Evolutionary conservation across 2,329 filamentous ascomycete species (phyloP), one percentile per base, ranked within the genome.

Genomic region (Hirsutella rhossiliensis): DNA sequence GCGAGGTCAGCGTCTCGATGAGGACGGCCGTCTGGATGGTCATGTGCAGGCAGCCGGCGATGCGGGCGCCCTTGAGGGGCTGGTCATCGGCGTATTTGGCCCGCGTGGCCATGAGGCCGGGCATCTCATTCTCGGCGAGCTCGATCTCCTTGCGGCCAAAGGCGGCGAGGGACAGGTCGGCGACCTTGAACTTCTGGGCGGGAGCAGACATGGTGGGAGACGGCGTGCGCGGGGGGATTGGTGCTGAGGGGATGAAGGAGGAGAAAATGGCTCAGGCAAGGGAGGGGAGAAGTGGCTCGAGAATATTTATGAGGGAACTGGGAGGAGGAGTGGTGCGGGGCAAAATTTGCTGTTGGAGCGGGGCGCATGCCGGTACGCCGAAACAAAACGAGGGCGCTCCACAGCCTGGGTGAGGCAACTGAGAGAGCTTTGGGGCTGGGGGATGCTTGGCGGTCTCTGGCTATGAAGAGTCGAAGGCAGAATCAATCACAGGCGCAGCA

Each of bases 141-240:
- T 96, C 89, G 62, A 98, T 96, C 82, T 98, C 92, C 72, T 90
- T 89, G 73, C 92, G 89, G 71, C 92, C 92, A 65, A 98, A 97
- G 70, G 92, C 92, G 65, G 92, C 90, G 66, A 97, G 83, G 66
- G 84, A 87, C 68, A 97, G 85, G 79, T 97, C 92, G 64, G 90
- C 88, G 74, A 98, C 90, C 86, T 96, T 95, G 84, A 87, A 94
- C 72, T 86, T 90, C 70, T 82, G 73, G 65, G 88, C 88, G 72
- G 88, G 88, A 62, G 86, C 85, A 77, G 76, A 67, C 77, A 81
- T 80, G 57, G 55, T 73, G 62, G 48, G 48, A 47, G 48, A 45
- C 46, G 23, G 23, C 23, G 23, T 27, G 23, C 23, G 40, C 42
- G 27, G n/a, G 40, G 46, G 43, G 15, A 39, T 18, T 20, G 11